phyloP scores from a whole-genome alignment of 2,329 filamentous ascomycete genomes.

The Colletotrichum sp. region DNA sequence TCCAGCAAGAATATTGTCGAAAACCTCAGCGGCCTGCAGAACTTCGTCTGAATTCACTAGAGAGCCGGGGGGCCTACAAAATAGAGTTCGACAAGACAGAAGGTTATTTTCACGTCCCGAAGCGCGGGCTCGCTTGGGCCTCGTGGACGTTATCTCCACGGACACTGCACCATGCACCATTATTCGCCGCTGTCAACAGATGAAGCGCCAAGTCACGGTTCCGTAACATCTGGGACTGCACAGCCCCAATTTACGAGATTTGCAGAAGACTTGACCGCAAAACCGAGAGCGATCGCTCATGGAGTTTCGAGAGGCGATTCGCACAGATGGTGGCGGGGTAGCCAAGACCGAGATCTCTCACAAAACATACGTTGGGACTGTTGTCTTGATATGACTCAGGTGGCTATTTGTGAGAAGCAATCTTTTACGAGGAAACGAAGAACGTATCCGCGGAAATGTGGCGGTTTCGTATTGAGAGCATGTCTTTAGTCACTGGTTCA shows the following conservation, averaged over 20 bases:
- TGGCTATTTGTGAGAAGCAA: background rate
- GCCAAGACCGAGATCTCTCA: background rate
- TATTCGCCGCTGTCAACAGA: background rate
- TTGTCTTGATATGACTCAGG: too few relatives aligned
- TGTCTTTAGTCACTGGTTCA: background rate
- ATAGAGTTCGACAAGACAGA: background rate
- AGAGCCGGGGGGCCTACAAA: background rate
- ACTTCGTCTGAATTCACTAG: background rate
- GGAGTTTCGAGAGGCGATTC: background rate
- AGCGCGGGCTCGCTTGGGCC: background rate
- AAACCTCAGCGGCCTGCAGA: background rate
- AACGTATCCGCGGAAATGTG: background rate
- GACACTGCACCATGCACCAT: background rate
- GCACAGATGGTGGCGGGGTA: background rate
- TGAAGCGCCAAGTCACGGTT: slow-evolving; percentile 3
- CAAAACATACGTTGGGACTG: background rate
- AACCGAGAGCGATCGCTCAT: background rate
- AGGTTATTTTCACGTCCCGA: background rate
- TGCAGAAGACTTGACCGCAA: background rate
- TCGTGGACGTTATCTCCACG: background rate
- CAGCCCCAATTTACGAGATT: background rate
- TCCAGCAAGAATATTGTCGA: background rate
- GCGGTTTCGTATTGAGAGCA: background rate
- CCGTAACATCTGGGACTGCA: background rate
- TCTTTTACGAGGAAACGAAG: background rate